A percentile compares a stretch with the other conserved stretches of the same genome.
phyloP scores from a whole-genome alignment of 495 filamentous ascomycete genomes.

The Hamigera avellanea region DNA sequence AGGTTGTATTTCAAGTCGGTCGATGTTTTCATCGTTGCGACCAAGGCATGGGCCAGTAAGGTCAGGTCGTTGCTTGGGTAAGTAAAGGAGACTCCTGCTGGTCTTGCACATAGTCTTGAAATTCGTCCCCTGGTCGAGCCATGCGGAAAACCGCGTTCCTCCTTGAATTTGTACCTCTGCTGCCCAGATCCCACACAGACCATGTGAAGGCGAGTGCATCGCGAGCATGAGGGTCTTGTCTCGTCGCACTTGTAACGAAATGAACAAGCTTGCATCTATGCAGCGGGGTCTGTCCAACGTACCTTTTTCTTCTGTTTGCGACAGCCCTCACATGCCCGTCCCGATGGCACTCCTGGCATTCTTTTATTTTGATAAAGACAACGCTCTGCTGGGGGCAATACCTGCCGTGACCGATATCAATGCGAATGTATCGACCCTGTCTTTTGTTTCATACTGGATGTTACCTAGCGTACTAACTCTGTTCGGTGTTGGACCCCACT shows the following conservation, averaged over 20 bases:
- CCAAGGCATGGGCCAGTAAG: conserved; percentile 15
- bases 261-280: too few relatives aligned
- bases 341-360: conserved; percentile 41
- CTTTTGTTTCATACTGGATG: too few relatives aligned
- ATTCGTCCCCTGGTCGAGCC: too few relatives aligned
- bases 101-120: too few relatives aligned
- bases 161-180: conserved; percentile 36
- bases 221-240: conserved; percentile 27
- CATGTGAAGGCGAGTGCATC: conserved; percentile 34
- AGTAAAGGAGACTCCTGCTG: conserved; percentile 1
- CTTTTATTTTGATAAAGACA: too few relatives aligned
- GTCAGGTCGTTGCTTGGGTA: conserved; percentile 11
- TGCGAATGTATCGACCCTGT: too few relatives aligned
- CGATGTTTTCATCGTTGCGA: conserved; percentile 15
- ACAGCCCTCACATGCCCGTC: conserved; percentile 37
- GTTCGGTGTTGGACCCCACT: too few relatives aligned
- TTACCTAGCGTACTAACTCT: too few relatives aligned
- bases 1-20: conserved; percentile 33
- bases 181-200: conserved; percentile 35
- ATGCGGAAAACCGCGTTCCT: conserved; percentile 18
- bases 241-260: conserved; percentile 35
- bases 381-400: too few relatives aligned
- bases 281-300: too few relatives aligned
- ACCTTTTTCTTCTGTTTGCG: conserved; percentile 45
- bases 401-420: too few relatives aligned